phyloP scores from a whole-genome alignment of 192 early-diverging fungal genomes.

The Backusella westeae region DNA sequence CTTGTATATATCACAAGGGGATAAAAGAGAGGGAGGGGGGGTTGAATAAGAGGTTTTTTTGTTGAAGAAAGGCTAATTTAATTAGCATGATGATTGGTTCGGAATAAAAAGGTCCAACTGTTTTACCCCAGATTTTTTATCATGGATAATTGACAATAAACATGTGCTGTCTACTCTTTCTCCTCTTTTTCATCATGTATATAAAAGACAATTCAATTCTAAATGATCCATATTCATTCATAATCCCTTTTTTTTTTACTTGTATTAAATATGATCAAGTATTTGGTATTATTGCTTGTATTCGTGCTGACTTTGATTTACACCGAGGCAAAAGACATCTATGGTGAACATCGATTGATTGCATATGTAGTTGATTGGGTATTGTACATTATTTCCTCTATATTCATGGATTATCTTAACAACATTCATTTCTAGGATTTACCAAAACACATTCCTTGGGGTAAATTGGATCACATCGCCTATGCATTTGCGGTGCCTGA shows the following conservation, averaged over 20 bases:
- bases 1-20: neutral
- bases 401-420: no score
- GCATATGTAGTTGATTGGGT: slow-evolving; percentile 29
- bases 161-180: neutral
- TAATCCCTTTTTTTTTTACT: neutral
- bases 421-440: slow-evolving; percentile 10
- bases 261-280: neutral
- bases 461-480: slow-evolving; percentile 57
- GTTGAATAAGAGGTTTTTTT: neutral
- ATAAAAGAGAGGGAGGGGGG: neutral
- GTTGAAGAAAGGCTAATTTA: neutral
- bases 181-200: neutral
- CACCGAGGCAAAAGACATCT: neutral
- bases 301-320: neutral
- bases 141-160: neutral
- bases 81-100: neutral
- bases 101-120: neutral
- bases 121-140: neutral
- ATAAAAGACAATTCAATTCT: neutral
- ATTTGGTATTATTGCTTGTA: neutral
- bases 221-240: neutral
- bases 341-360: slow-evolving; percentile 7
- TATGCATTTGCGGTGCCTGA: slow-evolving; percentile 54
- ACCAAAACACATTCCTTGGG: slow-evolving; percentile 31
- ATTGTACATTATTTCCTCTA: neutral